These are phyloP conservation scores for Solanum sitiens DNA, from an alignment of 257 asterid species.

Conservation along the genomic window DNA sequence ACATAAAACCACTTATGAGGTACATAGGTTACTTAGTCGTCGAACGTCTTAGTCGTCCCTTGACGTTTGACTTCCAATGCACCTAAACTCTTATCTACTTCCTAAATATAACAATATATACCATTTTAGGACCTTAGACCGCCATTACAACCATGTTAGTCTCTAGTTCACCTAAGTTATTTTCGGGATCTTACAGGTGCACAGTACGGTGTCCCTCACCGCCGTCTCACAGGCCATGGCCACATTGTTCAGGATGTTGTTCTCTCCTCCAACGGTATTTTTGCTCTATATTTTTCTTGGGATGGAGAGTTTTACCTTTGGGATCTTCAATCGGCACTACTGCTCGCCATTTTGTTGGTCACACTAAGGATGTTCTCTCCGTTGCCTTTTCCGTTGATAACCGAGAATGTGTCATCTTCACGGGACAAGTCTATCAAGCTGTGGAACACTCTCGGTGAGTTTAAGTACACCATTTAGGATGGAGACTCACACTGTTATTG, in stretches of 20 bases:
- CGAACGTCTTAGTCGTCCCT: no score
- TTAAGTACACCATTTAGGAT: constrained; percentile 57
- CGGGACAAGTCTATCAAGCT: constrained; percentile 62
- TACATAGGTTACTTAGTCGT: no score
- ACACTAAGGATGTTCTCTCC: constrained; percentile 77
- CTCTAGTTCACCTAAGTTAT: no score
- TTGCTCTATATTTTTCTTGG: constrained; percentile 91
- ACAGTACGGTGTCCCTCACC: not conserved
- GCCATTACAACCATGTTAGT: no score
- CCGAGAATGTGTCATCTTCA: constrained; percentile 77
- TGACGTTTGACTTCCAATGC: no score
- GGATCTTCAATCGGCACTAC: constrained; percentile 72
- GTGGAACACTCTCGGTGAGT: constrained; percentile 55
- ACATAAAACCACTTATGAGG: no score
- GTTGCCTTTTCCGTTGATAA: constrained; percentile 83
- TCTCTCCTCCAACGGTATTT: constrained; percentile 70
- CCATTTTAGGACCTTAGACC: no score
- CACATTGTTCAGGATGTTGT: no score
- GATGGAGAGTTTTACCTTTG: constrained; percentile 88
- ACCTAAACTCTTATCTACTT: no score
- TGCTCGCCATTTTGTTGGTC: constrained; percentile 82
- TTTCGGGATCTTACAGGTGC: no score
- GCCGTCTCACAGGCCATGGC: no score
- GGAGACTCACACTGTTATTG: constrained; percentile 41
- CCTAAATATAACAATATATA: no score